These are phyloP conservation scores for Tulasnella sp. DNA, from an alignment of 768 basidiomycete genomes.

Conservation along the genomic window DNA sequence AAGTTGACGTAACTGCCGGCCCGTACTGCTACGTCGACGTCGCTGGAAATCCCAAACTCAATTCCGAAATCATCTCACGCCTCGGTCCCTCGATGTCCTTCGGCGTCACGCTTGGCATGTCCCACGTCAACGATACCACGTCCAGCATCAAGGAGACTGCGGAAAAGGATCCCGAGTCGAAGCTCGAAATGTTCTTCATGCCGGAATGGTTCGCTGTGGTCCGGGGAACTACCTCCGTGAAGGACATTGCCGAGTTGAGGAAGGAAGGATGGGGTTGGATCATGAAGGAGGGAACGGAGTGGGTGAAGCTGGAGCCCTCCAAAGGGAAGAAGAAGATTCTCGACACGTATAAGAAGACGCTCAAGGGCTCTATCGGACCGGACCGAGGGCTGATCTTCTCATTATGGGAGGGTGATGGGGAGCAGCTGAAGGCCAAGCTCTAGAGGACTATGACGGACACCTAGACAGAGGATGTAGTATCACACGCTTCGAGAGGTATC, in stretches of 20 bases:
- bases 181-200: conserved; percentile 52
- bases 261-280: conserved; percentile 46
- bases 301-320: conserved; percentile 43
- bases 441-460: background rate
- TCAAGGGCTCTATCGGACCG: conserved; percentile 38
- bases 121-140: conserved; percentile 1
- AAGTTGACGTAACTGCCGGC: conserved; percentile 23
- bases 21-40: conserved; percentile 54
- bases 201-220: conserved; percentile 54
- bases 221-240: conserved; percentile 34
- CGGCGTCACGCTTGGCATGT: conserved; percentile 8
- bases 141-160: background rate
- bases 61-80: conserved; percentile 28
- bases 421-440: background rate
- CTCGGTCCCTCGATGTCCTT: conserved; percentile 26
- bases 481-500: background rate
- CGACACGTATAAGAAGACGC: conserved; percentile 37
- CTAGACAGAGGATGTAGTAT: background rate
- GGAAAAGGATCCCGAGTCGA: background rate
- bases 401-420: conserved; percentile 37
- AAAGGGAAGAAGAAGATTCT: conserved; percentile 39
- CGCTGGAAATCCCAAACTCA: conserved; percentile 44
- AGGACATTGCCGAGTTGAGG: conserved; percentile 41
- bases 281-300: conserved; percentile 42
- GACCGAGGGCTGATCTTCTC: conserved; percentile 53